A percentile compares a stretch with the other conserved stretches of the same genome.
Conservation (phyloP, 129 eudicot genomes). For the carrot (Daucus carota) region DH1_v3.0 NC_030384.2:24681001-24681500, state of each 20-base stretch:
- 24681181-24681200: background rate
- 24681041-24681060: background rate
- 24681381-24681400: constrained; percentile 93
- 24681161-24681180: background rate
- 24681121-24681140: too few relatives aligned
- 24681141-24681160: background rate
- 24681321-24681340: constrained; percentile 73
- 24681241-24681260: background rate
- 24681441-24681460: constrained; percentile 54
- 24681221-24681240: background rate
- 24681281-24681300: background rate
- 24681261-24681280: background rate
- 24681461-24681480: background rate
- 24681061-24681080: background rate
- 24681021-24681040: background rate
- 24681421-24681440: constrained; percentile 94
- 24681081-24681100: too few relatives aligned
- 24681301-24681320: constrained; percentile 1
- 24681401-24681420: constrained; percentile 82
- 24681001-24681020: too few relatives aligned
- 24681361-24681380: constrained; percentile 89
- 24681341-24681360: constrained; percentile 99
- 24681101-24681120: background rate
- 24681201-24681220: background rate
- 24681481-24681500: background rate